phyloP scores from a whole-genome alignment of 2,329 filamentous ascomycete genomes.

The Claviceps capensis region DNA sequence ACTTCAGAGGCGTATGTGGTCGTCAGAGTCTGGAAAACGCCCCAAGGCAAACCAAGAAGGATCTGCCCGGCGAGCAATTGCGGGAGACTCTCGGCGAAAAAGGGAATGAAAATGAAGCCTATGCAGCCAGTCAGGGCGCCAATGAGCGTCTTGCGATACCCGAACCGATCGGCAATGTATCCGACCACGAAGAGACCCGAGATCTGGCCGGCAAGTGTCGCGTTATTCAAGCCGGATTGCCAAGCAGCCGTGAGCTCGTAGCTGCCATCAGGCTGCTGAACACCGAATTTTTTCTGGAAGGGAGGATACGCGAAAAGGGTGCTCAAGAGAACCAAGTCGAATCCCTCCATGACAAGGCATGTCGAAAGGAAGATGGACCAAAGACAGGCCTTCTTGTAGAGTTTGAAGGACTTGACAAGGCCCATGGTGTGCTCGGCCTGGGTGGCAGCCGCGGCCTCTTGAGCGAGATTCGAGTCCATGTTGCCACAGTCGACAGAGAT shows the following conservation, averaged over 20 bases:
- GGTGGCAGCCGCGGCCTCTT: slow-evolving; percentile 15
- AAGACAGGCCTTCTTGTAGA: slow-evolving; percentile 24
- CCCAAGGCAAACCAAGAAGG: slow-evolving; percentile 33
- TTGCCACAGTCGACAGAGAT: slow-evolving; percentile 6
- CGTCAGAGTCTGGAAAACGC: slow-evolving; percentile 31
- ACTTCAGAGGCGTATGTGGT: slow-evolving; percentile 36
- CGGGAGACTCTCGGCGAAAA: slow-evolving; percentile 28
- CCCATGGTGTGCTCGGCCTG: slow-evolving; percentile 21
- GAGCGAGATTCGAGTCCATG: slow-evolving; percentile 6
- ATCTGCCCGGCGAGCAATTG: slow-evolving; percentile 31
- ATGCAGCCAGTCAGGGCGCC: slow-evolving; percentile 24
- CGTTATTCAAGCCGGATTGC: slow-evolving; percentile 38
- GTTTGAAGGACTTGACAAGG: slow-evolving; percentile 21
- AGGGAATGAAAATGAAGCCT: slow-evolving; percentile 33
- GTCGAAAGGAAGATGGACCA: slow-evolving; percentile 25
- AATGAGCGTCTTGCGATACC: slow-evolving; percentile 34
- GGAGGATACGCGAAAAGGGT: slow-evolving; percentile 28
- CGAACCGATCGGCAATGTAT: slow-evolving; percentile 30
- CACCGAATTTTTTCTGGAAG: slow-evolving; percentile 27
- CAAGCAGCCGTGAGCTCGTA: slow-evolving; percentile 36
- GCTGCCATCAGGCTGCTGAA: slow-evolving; percentile 17
- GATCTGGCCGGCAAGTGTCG: slow-evolving; percentile 32
- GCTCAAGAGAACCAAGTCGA: slow-evolving; percentile 25
- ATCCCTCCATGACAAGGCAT: slow-evolving; percentile 26
- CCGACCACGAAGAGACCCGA: slow-evolving; percentile 37